A percentile compares a stretch with the other conserved stretches of the same genome.
phyloP scores from a whole-genome alignment of 1,139 yeast species.

The Saccharomyces hybrid region DNA sequence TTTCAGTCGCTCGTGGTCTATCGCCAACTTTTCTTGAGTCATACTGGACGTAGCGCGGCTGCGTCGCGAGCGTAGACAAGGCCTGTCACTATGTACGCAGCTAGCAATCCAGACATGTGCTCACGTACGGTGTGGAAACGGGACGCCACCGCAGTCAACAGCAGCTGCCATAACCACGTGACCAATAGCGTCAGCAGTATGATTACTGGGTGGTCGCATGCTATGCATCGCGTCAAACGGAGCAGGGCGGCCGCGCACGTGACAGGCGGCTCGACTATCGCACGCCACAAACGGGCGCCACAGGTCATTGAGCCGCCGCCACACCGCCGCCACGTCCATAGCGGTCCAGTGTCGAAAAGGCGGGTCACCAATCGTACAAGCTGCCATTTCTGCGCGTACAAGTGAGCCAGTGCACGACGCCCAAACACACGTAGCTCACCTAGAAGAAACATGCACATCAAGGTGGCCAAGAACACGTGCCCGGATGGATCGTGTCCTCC shows the following conservation, averaged over 20 bases:
- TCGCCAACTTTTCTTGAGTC: neutral
- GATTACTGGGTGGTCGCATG: constrained; percentile 39
- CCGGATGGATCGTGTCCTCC: constrained; percentile 98
- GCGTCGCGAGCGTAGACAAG: constrained; percentile 7
- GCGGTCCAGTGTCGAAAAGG: constrained; percentile 13
- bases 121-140: constrained; percentile 72
- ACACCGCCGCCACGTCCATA: constrained; percentile 5
- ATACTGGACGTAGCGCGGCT: neutral
- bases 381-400: constrained; percentile 4
- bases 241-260: constrained; percentile 3
- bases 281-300: constrained; percentile 1
- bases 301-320: neutral
- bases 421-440: constrained; percentile 49
- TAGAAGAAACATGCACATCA: constrained; percentile 62
- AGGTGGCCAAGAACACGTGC: constrained; percentile 73
- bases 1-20: neutral
- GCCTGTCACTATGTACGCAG: constrained; percentile 24
- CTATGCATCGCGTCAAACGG: constrained; percentile 14
- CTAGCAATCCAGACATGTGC: constrained; percentile 24
- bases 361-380: constrained; percentile 4
- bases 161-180: constrained; percentile 82
- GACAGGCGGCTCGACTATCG: neutral
- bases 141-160: constrained; percentile 65
- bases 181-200: constrained; percentile 39
- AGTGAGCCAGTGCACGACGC: constrained; percentile 12